These are phyloP conservation scores for Ophiobolus disseminans DNA, from an alignment of 2,329 filamentous ascomycete genomes.

Conservation along the genomic window DNA sequence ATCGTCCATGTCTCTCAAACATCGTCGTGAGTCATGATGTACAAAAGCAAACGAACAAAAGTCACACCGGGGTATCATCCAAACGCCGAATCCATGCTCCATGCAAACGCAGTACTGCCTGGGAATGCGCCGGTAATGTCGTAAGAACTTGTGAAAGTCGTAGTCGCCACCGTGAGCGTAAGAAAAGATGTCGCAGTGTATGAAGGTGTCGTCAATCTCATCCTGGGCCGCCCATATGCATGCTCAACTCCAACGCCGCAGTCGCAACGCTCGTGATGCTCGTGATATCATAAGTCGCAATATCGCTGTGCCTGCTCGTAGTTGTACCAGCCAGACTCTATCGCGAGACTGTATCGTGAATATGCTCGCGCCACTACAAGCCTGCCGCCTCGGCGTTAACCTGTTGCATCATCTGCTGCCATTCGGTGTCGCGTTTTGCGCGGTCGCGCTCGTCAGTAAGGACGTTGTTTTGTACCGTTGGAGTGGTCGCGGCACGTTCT, in stretches of 20 bases:
- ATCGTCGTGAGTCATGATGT: not conserved
- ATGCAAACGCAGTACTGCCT: not conserved
- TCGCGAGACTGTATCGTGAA: not conserved
- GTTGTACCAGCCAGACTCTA: not conserved
- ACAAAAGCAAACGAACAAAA: not conserved
- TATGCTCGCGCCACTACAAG: not conserved
- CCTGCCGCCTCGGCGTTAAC: not conserved
- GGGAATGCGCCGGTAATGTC: too few relatives aligned
- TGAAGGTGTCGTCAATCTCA: too few relatives aligned
- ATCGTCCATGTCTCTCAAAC: not conserved
- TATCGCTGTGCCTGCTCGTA: not conserved
- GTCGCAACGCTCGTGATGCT: too few relatives aligned
- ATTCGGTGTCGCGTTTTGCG: not conserved
- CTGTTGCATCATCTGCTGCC: not conserved
- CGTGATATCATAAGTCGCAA: not conserved
- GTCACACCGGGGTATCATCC: not conserved
- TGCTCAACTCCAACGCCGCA: too few relatives aligned
- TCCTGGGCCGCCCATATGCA: too few relatives aligned
- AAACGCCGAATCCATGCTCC: not conserved
- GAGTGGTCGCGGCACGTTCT: not conserved
- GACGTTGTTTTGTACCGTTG: not conserved
- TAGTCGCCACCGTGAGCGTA: too few relatives aligned
- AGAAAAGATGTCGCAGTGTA: too few relatives aligned
- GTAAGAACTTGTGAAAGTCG: too few relatives aligned
- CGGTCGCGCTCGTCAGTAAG: not conserved